Conservation (phyloP, 495 filamentous ascomycete species). For the Neurospora tetraspora region DNA sequence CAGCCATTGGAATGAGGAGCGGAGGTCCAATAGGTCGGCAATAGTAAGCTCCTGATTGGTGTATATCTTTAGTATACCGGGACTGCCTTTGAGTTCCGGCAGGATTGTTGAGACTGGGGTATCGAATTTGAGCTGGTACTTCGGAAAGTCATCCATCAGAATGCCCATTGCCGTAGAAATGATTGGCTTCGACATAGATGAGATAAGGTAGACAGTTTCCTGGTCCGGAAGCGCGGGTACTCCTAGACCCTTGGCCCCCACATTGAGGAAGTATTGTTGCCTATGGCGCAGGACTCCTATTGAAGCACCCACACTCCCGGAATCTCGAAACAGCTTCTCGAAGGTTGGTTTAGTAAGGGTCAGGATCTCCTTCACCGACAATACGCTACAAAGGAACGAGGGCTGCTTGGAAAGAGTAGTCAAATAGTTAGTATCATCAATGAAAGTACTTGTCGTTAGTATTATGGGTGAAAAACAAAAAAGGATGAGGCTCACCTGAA, state of each 20-base stretch:
- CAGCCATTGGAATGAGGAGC: conserved; percentile 4
- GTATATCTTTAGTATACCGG: background rate
- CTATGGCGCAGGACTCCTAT: background rate
- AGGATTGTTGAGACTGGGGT: conserved; percentile 4
- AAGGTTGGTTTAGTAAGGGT: background rate
- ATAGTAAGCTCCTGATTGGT: conserved; percentile 4
- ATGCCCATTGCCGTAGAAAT: conserved; percentile 23
- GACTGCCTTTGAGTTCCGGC: background rate
- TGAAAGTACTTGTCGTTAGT: background rate
- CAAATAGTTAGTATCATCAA: background rate
- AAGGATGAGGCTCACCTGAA: background rate
- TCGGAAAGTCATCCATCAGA: conserved; percentile 18
- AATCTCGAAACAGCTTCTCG: background rate
- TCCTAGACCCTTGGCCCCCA: background rate
- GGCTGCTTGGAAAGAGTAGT: background rate
- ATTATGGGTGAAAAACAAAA: background rate
- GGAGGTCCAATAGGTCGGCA: conserved; percentile 10
- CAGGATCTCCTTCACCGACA: background rate
- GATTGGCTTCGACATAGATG: conserved; percentile 29
- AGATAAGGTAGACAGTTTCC: conserved; percentile 29
- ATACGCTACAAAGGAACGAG: background rate
- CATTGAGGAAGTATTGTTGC: background rate
- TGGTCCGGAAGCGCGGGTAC: conserved; percentile 2
- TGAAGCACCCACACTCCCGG: background rate
- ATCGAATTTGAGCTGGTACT: conserved; percentile 12